Percentiles rank a stretch among this genome's conserved stretches.
Conservation (phyloP, 352 stramenopile species). For the Hyaloperonospora brassicae region DNA sequence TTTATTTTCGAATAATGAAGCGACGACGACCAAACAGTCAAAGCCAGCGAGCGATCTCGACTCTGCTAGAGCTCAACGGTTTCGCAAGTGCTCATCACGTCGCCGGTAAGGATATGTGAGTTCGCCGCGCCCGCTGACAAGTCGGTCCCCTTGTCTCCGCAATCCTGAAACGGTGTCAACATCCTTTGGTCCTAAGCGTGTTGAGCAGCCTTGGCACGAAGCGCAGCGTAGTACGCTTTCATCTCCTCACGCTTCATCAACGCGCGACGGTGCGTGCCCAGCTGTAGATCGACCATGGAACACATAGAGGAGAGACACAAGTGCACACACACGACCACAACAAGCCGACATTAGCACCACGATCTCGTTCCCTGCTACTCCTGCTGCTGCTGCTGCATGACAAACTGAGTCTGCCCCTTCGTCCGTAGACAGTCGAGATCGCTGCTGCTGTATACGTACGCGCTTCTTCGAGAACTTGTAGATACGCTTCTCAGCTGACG, state of each 20-base stretch:
- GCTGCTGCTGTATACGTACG: conserved; percentile 43
- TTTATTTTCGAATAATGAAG: conserved; percentile 79
- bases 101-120: conserved; percentile 19
- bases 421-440: too few relatives aligned
- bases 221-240: conserved; percentile 95
- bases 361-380: background rate
- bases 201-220: conserved; percentile 91
- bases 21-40: conserved; percentile 29
- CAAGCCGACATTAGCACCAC: conserved; percentile 10
- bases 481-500: conserved; percentile 96
- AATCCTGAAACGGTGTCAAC: conserved; percentile 34
- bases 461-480: conserved; percentile 99
- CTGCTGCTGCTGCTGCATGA: too few relatives aligned
- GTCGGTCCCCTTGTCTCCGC: conserved; percentile 26
- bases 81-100: conserved; percentile 22
- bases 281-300: conserved; percentile 34
- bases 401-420: too few relatives aligned
- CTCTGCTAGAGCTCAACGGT: conserved; percentile 12
- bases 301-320: background rate
- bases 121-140: conserved; percentile 21
- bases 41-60: conserved; percentile 13
- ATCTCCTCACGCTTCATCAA: conserved; percentile 98
- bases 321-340: background rate
- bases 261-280: conserved; percentile 97
- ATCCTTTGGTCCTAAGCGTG: conserved; percentile 43